Evolutionary conservation across 352 stramenopile species (phyloP), one percentile per base, ranked within the genome.

Genomic region (Pythium vanterpoolii): DNA sequence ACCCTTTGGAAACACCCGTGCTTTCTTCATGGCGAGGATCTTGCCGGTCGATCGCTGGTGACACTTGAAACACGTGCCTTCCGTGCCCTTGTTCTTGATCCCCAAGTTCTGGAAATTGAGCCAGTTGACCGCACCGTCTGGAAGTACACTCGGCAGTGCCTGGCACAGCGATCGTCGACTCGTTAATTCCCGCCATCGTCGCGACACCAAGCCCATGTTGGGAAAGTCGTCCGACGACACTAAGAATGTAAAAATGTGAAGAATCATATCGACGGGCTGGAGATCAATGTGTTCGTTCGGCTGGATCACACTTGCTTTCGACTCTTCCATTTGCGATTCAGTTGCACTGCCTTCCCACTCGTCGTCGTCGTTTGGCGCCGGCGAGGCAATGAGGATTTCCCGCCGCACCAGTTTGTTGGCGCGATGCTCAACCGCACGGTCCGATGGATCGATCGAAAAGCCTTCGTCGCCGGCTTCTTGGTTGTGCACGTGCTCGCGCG

Each of bases 1-100:
- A 33, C 88, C 89, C 76, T 89, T 93, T 14, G 87, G 87, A 45
- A 95, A 96, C 1, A 96, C 86, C 14, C 87, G 68, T 4, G 87
- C 86, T 48, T 91, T 92, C 63, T 96, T 95, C 83, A 95, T 95
- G 3, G 87, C 86, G 24, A 95, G 60, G n/a, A 92, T 83, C 45
- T 89, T 90, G 24, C 87, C 87, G 6, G 79, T 89, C 23, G 83
- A 91, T 8, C 86, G 78, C 61, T 96, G 83, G 61, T 81, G 80
- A 60, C 87, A 93, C 61, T 93, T 93, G 49, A 94, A 94, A 50
- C 85, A 95, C 0, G 78, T 93, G 39, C 87, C 87, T 56, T 96
- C 86, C 2, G 87, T 96, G 28, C 87, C 87, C 56, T 95, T 93
- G 74, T 95, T 95, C 60, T 95, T 96, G 48, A 96, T 87, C 19